phyloP scores from a whole-genome alignment of 192 early-diverging fungal species.

The Mortierella alpina region DNA sequence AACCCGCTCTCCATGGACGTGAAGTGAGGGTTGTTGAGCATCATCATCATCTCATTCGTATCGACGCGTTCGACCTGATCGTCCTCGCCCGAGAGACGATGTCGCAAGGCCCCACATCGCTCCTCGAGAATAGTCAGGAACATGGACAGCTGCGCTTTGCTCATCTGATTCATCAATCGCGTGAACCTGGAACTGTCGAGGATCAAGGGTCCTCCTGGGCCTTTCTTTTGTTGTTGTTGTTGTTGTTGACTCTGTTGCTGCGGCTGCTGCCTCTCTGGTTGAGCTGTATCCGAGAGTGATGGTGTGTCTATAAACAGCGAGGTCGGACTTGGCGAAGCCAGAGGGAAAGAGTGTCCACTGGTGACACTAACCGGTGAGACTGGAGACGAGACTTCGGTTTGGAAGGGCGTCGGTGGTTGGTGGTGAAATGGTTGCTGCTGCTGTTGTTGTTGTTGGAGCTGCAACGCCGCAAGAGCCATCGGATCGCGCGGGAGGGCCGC shows the following conservation, averaged over 20 bases:
- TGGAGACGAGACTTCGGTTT: conserved; percentile 1
- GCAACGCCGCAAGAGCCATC: conserved; percentile 7
- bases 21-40: conserved; percentile 35
- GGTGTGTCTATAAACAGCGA: background rate
- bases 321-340: background rate
- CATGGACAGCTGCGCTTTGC: conserved; percentile 48
- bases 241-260: background rate
- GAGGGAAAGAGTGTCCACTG: background rate
- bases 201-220: conserved; percentile 17
- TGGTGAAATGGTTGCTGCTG: conserved; percentile 14
- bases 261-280: background rate
- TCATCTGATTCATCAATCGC: conserved; percentile 51
- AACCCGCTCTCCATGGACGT: conserved; percentile 26
- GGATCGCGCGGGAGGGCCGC: conserved; percentile 5
- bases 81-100: conserved; percentile 46
- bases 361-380: conserved; percentile 4
- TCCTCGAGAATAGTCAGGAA: conserved; percentile 52
- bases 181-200: conserved; percentile 48
- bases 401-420: background rate
- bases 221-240: conserved; percentile 3
- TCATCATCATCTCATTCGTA: conserved; percentile 50
- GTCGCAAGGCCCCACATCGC: conserved; percentile 48
- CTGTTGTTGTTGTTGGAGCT: conserved; percentile 20
- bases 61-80: conserved; percentile 36
- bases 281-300: background rate